Evolutionary conservation across 371 early-diverging fungal genomes (phyloP), one percentile per base, ranked within the genome.

Genomic region (Rhizopus sp.): DNA sequence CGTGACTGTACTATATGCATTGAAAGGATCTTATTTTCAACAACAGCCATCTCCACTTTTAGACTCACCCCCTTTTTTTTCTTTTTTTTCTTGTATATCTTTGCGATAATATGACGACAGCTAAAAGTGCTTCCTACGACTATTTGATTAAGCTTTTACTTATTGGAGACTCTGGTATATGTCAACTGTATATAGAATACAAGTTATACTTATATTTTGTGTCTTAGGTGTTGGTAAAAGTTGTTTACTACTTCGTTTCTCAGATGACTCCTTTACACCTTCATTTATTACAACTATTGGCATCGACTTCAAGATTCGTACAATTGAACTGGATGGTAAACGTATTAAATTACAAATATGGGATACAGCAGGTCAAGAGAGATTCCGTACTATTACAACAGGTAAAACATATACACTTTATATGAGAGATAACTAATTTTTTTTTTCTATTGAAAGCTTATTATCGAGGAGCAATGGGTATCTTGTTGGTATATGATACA

Each of bases 311-410:
- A 99, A 99, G 88, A 99, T 99, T 77, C 95, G 99, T 70, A 99
- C 99, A 35, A 95, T 99, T 50, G 93, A 94, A 70, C 81, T 99
- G 45, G 97, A 98, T 73, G 97, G 96, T 56, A 98, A 97, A 77
- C 94, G 93, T 57, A 96, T 99, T 63, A 99, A 99, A 82, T 88
- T 99, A 41, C 99, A 99, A 78, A 98, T 99, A 68, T 98, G 98
- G 98, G 98, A 98, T 81, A 98, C 97, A 10, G 99, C 99, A 32
- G 99, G 99, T 38, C 99, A 99, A 84, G 99, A 99, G 75, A 92
- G 99, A 52, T 99, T 99, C 91, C 93, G 99, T 64, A 98, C 99
- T 60, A 99, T 99, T 68, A 99, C 99, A 7, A 96, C 97, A 13
- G 90, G 90, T 85, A 75, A 54, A 34, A 44, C 29, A 23, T 12